phyloP scores from a whole-genome alignment of 2,329 filamentous ascomycete species.

The Alternaria metachromatica region DNA sequence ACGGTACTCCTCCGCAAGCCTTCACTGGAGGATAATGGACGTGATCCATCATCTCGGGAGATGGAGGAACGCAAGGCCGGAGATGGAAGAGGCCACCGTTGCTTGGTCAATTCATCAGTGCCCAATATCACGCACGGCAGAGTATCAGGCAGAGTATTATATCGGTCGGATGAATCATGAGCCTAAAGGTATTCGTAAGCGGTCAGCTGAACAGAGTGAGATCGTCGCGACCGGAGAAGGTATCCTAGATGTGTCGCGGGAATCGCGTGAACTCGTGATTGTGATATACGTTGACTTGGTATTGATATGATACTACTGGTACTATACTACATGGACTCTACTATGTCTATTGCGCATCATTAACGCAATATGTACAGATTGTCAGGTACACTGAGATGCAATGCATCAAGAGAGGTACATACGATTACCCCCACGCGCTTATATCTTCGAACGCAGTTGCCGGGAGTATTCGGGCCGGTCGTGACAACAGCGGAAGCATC shows the following conservation, averaged over 20 bases:
- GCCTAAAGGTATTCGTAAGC: background rate
- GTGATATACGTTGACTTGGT: background rate
- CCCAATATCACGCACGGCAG: background rate
- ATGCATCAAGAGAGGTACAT: background rate
- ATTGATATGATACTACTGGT: background rate
- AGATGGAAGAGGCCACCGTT: background rate
- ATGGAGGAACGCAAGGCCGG: background rate
- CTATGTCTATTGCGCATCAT: background rate
- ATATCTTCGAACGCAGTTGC: background rate
- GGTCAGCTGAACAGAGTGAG: constrained; percentile 1
- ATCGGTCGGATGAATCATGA: background rate
- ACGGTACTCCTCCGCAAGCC: background rate
- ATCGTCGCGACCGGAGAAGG: background rate
- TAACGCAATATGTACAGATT: background rate
- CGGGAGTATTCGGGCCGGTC: constrained; percentile 5
- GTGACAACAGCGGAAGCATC: constrained; percentile 7
- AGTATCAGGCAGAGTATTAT: background rate
- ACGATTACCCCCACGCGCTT: background rate
- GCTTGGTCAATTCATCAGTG: background rate
- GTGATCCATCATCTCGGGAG: background rate
- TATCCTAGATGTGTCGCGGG: background rate
- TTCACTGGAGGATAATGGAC: background rate
- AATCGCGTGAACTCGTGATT: background rate
- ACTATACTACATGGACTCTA: background rate
- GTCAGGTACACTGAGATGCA: background rate